Base-by-base conservation (phyloP, 2,329 filamentous ascomycete species). In the Cladophialophora bantiana region DNA sequence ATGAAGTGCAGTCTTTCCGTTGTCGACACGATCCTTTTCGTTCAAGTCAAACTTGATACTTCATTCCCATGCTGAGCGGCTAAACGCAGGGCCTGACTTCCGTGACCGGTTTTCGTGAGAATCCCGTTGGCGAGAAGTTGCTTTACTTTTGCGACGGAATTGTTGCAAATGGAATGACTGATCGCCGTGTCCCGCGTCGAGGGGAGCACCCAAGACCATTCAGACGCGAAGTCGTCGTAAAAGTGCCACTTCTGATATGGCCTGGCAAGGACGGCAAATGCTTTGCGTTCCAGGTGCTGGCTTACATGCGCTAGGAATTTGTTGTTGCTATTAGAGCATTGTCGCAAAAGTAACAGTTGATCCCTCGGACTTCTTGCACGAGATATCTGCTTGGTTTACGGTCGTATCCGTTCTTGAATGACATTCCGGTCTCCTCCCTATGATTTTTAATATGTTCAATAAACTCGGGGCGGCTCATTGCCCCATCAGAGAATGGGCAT, bases 201-300 rank as follows among this genome's bases (percentile, higher is more conserved):
- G 20, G 45, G 20, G 26, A 20, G 9, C 13, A 18, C 18, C 7
- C 18, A 26, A 9, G 18, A 50, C 45, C 20, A 2, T 50, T 50
- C 45, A 50, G 45, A 50, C 4, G 45, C 45, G 12, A 50, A 31
- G 20, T 50, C 45, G 18, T 50, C 45, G 45, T 50, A 50, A 50
- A 50, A 50, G 45, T 50, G 45, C 45, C 45, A 50, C 3, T 50
- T 50, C 45, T 50, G 45, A 50, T 50, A 50, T 4, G 45, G 45
- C 13, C 15, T 50, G 20, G 45, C 45, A 13, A 50, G 45, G 45
- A 50, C 45, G 3, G 45, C 20, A 18, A 50, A 50, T 4, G 45
- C 45, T 12, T 31, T 5, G 18, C 45, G 45, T 13, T 50, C 45
- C 45, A 50, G 9, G 26, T 50, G 45, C 26, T 50, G 45, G 20